Percentiles rank a stretch among this genome's conserved stretches.
Evolutionary conservation across 306 rosid species (phyloP).

Genomic region (Myrica gale): DNA sequence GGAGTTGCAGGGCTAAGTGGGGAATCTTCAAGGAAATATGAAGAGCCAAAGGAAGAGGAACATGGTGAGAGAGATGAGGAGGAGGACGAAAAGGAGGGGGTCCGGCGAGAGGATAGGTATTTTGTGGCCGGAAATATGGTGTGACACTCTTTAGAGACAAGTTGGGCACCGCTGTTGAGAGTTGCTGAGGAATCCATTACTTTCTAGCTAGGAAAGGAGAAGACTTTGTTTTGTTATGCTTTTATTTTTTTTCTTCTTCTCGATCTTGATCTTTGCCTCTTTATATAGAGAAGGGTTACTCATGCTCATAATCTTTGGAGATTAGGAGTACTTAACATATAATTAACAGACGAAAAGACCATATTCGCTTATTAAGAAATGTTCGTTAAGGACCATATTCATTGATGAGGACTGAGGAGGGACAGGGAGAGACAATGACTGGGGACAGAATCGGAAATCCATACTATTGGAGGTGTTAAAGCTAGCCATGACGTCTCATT

Average conservation of each 20-base stretch:
- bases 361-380: no score
- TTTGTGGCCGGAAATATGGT: constrained; percentile 24
- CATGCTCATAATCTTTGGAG: background rate
- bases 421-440: background rate
- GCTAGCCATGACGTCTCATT: background rate
- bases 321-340: no score
- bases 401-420: constrained; percentile 30
- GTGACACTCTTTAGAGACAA: constrained; percentile 36
- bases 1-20: constrained; percentile 49
- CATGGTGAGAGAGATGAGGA: constrained; percentile 40
- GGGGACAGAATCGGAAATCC: constrained; percentile 23
- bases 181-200: constrained; percentile 48
- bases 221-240: background rate
- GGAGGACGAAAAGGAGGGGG: constrained; percentile 51
- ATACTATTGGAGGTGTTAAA: background rate
- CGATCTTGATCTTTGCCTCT: background rate
- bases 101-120: constrained; percentile 42
- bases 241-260: constrained; percentile 16
- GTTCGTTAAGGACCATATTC: background rate
- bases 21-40: constrained; percentile 43
- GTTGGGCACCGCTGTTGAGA: constrained; percentile 23
- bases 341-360: constrained; percentile 20
- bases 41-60: constrained; percentile 46
- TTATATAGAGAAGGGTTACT: constrained; percentile 23
- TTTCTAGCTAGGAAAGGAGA: constrained; percentile 21